phyloP scores from a whole-genome alignment of 129 eudicot species.

The Escallonia herrerae region DNA sequence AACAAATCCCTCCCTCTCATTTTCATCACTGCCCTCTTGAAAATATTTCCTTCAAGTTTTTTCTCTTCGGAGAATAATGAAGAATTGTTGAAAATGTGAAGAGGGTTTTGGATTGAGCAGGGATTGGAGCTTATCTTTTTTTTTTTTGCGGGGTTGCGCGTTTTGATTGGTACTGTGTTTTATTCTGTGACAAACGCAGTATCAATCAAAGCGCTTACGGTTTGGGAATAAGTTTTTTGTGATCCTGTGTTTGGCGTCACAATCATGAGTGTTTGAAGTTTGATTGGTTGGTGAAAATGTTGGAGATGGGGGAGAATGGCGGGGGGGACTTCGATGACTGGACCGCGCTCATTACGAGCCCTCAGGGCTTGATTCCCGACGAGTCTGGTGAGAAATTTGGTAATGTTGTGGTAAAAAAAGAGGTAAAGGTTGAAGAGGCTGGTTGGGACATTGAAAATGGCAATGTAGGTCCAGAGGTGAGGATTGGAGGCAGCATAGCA shows the following conservation, averaged over 20 bases:
- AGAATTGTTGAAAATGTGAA: not conserved
- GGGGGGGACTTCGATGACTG: conserved; percentile 19
- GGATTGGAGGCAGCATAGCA: conserved; percentile 29
- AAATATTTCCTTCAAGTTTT: not conserved
- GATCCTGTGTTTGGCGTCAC: not conserved
- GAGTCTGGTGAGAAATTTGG: conserved; percentile 11
- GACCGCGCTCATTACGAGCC: conserved; percentile 28
- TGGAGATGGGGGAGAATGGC: conserved; percentile 24
- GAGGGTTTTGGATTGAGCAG: conserved; percentile 1
- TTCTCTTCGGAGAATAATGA: not conserved
- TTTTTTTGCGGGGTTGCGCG: no score
- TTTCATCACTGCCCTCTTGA: conserved; percentile 8
- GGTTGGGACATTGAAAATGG: not conserved
- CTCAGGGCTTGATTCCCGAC: conserved; percentile 23
- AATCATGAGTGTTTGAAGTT: conserved; percentile 11
- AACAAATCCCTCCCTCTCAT: conserved; percentile 26
- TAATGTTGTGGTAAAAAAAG: conserved; percentile 4
- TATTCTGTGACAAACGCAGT: conserved; percentile 23
- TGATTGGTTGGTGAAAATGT: conserved; percentile 1
- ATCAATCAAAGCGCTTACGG: conserved; percentile 30
- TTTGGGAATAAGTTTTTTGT: conserved; percentile 3
- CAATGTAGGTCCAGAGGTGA: not conserved
- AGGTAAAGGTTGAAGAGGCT: conserved; percentile 22
- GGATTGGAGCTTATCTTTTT: not conserved
- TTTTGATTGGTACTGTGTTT: conserved; percentile 5